Evolutionary conservation across 495 filamentous ascomycete species (phyloP), one percentile per base, ranked within the genome.

Genomic region (Tuber borchii): DNA sequence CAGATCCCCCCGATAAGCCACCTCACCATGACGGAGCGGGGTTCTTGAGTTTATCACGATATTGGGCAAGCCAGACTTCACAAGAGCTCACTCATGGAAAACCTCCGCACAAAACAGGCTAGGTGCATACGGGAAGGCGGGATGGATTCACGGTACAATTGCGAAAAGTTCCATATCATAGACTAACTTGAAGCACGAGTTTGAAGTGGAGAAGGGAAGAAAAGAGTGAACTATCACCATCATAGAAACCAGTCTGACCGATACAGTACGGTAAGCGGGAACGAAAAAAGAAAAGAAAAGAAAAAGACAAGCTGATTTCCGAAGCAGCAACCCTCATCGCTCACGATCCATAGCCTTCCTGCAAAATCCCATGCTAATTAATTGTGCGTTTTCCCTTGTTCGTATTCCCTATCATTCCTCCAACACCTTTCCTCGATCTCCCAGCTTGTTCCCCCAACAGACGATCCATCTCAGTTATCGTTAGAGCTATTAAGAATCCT

Each of bases 401-500:
- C 56, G 34, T 8, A 12, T 65, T 26, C 14, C 16, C 45, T 40
- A 4, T 31, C 26, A 17, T 34, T 34, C 56, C 48, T 17, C 48
- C 22, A 7, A 1, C 48, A n/a, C 48, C 20, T n/a, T 56, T 56
- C 22, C 19, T 20, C 45, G 19, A 48, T 48, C 46, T 19, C 20
- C 1, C 17, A 19, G n/a, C 46, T 9, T 22, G 42, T n/a, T 51
- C 48, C 20, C 12, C 56, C 26, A 65, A 34, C 56, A 17, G 56
- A 65, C 26, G 26, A 34, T 65, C 26, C 2, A 17, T n/a, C 34
- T 78, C 78, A 83, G 77, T 81, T 78, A 73, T 80, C 75, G 68
- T 72, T 83, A 43, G 74, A 39, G 40, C 78, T 69, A 46, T 83
- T 83, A 40, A 83, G 71, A 51, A 83, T 83, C 37, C 82, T 79